Conservation (phyloP, 495 filamentous ascomycete genomes). For the Neurospora sp. region DNA sequence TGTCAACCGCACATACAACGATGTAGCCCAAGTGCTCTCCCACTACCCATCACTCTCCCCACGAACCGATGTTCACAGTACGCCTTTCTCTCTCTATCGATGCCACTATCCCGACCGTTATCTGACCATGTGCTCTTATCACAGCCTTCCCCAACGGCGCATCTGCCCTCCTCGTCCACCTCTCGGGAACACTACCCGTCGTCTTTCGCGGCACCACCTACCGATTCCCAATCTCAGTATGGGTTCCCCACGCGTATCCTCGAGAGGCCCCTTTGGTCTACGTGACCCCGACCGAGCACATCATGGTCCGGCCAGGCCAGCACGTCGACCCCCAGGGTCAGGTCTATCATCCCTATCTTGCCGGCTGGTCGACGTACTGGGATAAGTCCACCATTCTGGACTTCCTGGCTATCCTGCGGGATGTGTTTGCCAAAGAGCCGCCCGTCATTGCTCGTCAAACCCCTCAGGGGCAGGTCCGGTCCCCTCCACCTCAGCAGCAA, state of each 20-base stretch:
- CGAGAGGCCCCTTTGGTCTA: constrained; percentile 76
- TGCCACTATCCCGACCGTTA: not conserved
- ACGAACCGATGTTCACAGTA: constrained; percentile 96
- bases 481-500: constrained; percentile 36
- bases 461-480: not conserved
- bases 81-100: constrained; percentile 12
- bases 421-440: constrained; percentile 89
- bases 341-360: constrained; percentile 92
- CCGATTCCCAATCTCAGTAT: constrained; percentile 83
- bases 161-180: constrained; percentile 77
- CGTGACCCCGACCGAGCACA: constrained; percentile 77
- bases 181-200: constrained; percentile 81
- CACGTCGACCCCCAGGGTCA: constrained; percentile 91
- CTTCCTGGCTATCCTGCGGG: constrained; percentile 70
- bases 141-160: constrained; percentile 81
- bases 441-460: constrained; percentile 60
- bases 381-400: constrained; percentile 79
- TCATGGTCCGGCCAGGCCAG: constrained; percentile 84
- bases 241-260: constrained; percentile 93
- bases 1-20: constrained; percentile 83
- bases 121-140: not conserved
- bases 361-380: constrained; percentile 79
- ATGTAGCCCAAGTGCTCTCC: constrained; percentile 73
- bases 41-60: constrained; percentile 77
- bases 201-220: constrained; percentile 81